Percentiles rank a stretch among this genome's conserved stretches.
Conservation (phyloP, 2,329 filamentous ascomycete genomes). For the Colletotrichum costaricense region DNA sequence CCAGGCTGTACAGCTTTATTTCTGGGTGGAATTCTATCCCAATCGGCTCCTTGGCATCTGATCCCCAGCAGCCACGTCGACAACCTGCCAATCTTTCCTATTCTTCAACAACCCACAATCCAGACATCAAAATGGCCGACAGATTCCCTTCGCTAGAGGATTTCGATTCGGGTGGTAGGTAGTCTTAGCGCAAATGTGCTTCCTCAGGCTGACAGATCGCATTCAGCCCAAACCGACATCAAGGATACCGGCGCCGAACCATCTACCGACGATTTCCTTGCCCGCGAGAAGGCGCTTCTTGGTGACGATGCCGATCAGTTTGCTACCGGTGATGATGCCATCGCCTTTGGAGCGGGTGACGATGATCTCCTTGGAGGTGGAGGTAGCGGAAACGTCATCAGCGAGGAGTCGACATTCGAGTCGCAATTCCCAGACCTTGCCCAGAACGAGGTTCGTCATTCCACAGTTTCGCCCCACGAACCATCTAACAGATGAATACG, state of each 20-base stretch:
- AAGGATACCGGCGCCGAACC: constrained; percentile 67
- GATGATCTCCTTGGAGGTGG: constrained; percentile 81
- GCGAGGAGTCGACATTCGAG: constrained; percentile 73
- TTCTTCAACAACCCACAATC: constrained; percentile 17
- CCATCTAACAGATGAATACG: constrained; percentile 19
- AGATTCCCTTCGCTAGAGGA: constrained; percentile 84
- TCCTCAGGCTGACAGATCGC: constrained; percentile 39
- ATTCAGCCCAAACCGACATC: constrained; percentile 74
- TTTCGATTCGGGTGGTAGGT: constrained; percentile 73
- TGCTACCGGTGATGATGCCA: constrained; percentile 77
- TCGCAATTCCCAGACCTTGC: constrained; percentile 89
- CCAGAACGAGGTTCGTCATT: constrained; percentile 71
- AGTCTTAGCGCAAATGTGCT: too few relatives aligned
- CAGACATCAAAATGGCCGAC: constrained; percentile 72
- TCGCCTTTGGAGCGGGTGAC: constrained; percentile 72
- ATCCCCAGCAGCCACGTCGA: constrained; percentile 71
- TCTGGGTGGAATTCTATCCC: neutral
- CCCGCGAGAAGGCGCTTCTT: constrained; percentile 88
- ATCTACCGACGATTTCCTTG: constrained; percentile 85
- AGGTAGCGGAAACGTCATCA: constrained; percentile 55
- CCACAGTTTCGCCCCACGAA: neutral
- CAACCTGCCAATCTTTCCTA: constrained; percentile 62
- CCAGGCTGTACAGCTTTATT: neutral
- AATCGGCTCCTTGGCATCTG: constrained; percentile 5
- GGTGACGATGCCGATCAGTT: constrained; percentile 96